Evolutionary conservation across 768 basidiomycete species (phyloP).

Genomic region (Mycena vulgaris): DNA sequence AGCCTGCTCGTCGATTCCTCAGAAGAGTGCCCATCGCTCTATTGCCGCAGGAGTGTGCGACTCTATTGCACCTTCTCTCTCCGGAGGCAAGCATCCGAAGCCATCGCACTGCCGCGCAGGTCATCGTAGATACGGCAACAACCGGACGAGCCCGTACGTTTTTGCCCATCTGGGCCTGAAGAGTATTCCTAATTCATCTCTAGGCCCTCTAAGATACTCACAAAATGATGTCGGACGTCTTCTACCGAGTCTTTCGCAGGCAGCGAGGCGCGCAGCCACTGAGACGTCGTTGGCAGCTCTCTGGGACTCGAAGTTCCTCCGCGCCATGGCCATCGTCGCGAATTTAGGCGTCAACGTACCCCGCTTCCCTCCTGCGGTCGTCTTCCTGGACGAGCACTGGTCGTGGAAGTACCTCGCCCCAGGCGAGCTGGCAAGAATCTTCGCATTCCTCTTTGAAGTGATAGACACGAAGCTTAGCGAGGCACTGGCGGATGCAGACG

Average conservation of each 20-base stretch:
- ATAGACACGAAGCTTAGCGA: slow-evolving; percentile 3
- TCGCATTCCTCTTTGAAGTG: slow-evolving; percentile 22
- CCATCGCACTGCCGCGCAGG: slow-evolving; percentile 31
- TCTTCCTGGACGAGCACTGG: slow-evolving; percentile 27
- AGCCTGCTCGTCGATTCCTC: slow-evolving; percentile 7
- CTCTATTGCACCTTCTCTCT: slow-evolving; percentile 30
- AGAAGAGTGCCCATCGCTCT: slow-evolving; percentile 14
- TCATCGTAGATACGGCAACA: slow-evolving; percentile 23
- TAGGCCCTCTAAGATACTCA: slow-evolving; percentile 27
- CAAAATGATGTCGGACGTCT: slow-evolving; percentile 31
- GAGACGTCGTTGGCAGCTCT: neutral
- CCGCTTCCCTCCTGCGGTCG: slow-evolving; percentile 14
- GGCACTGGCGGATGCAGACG: neutral
- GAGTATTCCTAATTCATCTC: neutral
- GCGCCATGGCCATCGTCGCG: slow-evolving; percentile 26
- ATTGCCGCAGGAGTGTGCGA: slow-evolving; percentile 28
- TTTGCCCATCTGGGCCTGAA: neutral
- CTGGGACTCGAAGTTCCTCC: slow-evolving; percentile 31
- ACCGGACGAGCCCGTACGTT: slow-evolving; percentile 2
- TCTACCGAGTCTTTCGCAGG: slow-evolving; percentile 19
- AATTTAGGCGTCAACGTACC: neutral
- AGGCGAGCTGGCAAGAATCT: slow-evolving; percentile 13
- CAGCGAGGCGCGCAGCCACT: slow-evolving; percentile 16
- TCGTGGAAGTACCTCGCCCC: slow-evolving; percentile 31
- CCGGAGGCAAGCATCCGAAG: slow-evolving; percentile 35